Conservation (phyloP, 202 grass and related monocot genomes). For the Sporobolus alterniflorus region DNA sequence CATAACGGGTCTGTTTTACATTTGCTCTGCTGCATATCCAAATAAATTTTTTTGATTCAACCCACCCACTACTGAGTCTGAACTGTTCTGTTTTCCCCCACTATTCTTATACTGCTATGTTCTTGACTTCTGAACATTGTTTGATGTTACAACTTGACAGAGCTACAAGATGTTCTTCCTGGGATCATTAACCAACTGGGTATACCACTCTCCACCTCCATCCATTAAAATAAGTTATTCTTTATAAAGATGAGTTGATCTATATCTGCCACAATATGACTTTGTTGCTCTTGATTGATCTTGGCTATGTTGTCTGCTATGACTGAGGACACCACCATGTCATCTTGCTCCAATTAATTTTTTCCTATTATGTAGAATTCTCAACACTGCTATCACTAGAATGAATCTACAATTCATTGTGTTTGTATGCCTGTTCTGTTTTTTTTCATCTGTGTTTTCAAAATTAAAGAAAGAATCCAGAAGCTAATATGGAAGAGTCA, state of each 20-base stretch:
- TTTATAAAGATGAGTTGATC: background rate
- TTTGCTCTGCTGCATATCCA: background rate
- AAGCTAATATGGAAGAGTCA: background rate
- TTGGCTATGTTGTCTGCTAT: background rate
- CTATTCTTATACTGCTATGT: conserved; percentile 5
- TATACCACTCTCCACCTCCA: conserved; percentile 29
- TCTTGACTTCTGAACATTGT: background rate
- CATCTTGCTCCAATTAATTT: background rate
- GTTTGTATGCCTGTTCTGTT: background rate
- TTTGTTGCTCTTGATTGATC: background rate
- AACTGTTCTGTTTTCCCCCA: too few relatives aligned
- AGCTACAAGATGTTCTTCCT: conserved; percentile 76
- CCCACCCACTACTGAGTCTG: background rate
- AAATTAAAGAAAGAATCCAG: background rate
- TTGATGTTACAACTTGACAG: conserved; percentile 38
- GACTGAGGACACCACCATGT: background rate
- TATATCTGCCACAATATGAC: background rate
- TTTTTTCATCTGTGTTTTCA: background rate
- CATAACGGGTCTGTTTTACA: background rate
- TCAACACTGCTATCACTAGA: background rate
- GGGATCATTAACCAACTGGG: conserved; percentile 71
- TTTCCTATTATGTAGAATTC: background rate
- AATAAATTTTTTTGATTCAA: background rate
- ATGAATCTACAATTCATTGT: background rate
- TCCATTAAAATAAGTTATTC: background rate